These are phyloP conservation scores for Scedosporium minutisporum DNA, from an alignment of 2,329 filamentous ascomycete species.

Conservation along the genomic window DNA sequence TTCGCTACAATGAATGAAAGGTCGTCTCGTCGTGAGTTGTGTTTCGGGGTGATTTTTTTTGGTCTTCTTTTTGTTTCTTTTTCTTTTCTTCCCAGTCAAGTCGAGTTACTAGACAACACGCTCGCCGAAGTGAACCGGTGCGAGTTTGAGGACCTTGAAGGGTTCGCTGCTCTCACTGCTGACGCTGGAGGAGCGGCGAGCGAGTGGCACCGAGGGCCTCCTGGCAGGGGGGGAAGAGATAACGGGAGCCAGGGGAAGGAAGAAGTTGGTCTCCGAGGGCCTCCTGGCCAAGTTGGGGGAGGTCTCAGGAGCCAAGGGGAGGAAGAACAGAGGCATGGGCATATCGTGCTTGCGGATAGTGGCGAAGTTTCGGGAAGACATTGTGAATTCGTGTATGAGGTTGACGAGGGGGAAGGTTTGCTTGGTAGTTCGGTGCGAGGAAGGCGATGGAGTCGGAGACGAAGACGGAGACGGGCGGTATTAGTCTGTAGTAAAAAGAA, in stretches of 20 bases:
- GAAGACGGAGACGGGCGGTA: not conserved
- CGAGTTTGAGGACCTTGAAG: constrained; percentile 51
- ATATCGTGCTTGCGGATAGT: constrained; percentile 1
- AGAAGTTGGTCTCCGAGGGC: constrained; percentile 15
- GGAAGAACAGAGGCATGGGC: constrained; percentile 27
- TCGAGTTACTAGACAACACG: constrained; percentile 47
- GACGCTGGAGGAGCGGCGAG: constrained; percentile 44
- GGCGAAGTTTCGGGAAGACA: not conserved
- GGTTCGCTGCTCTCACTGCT: constrained; percentile 33
- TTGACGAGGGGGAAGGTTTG: not conserved
- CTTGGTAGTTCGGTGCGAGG: not conserved
- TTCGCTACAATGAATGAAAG: not conserved
- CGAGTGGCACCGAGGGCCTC: constrained; percentile 18
- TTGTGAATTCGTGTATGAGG: not conserved
- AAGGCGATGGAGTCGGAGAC: not conserved
- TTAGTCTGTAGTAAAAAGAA: not conserved
- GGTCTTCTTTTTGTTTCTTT: not conserved
- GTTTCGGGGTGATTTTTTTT: not conserved
- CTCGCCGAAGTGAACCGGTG: constrained; percentile 55
- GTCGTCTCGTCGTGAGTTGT: not conserved
- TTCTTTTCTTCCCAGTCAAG: constrained; percentile 34
- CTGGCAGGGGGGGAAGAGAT: constrained; percentile 46
- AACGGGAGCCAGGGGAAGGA: constrained; percentile 50
- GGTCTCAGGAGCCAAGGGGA: constrained; percentile 48
- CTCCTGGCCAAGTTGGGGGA: constrained; percentile 43